Conservation (phyloP, 164 flowering plant species). For the Euptelea pleiosperma region DNA sequence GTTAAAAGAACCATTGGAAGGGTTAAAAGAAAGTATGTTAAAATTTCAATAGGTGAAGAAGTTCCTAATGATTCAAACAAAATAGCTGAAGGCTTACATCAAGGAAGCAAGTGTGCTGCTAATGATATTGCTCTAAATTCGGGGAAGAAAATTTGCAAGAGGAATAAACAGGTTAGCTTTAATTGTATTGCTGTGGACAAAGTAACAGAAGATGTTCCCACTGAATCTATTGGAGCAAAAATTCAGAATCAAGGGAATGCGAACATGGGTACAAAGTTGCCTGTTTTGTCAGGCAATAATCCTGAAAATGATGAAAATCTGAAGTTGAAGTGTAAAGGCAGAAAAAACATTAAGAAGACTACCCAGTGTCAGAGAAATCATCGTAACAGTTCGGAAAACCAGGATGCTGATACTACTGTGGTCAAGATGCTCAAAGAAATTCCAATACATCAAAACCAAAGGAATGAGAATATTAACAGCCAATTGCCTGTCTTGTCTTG, state of each 20-base stretch:
- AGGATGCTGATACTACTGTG: neutral
- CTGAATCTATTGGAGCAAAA: constrained; percentile 11
- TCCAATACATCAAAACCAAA: constrained; percentile 11
- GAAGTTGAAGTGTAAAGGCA: constrained; percentile 1
- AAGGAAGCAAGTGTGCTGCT: neutral
- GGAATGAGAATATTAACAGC: neutral
- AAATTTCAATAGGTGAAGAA: constrained; percentile 8
- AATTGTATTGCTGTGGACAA: neutral
- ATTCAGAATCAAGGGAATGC: constrained; percentile 10
- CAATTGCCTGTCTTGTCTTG: constrained; percentile 1
- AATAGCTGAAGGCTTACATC: constrained; percentile 12
- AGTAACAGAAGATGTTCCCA: constrained; percentile 9
- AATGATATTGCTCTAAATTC: constrained; percentile 10
- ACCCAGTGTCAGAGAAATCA: neutral
- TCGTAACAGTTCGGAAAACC: neutral
- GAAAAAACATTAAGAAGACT: constrained; percentile 6
- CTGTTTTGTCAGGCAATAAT: constrained; percentile 14
- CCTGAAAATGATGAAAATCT: constrained; percentile 7
- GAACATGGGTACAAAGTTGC: constrained; percentile 4
- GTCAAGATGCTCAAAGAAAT: constrained; percentile 9
- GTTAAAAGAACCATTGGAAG: constrained; percentile 5
- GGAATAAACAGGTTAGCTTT: constrained; percentile 16
- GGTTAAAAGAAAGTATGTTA: constrained; percentile 8
- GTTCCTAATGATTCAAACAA: constrained; percentile 11
- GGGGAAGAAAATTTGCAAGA: constrained; percentile 12